A percentile compares a stretch with the other conserved stretches of the same genome.
Conservation (phyloP, 2,329 filamentous ascomycete species). For the Mariannaea elegans region DNA sequence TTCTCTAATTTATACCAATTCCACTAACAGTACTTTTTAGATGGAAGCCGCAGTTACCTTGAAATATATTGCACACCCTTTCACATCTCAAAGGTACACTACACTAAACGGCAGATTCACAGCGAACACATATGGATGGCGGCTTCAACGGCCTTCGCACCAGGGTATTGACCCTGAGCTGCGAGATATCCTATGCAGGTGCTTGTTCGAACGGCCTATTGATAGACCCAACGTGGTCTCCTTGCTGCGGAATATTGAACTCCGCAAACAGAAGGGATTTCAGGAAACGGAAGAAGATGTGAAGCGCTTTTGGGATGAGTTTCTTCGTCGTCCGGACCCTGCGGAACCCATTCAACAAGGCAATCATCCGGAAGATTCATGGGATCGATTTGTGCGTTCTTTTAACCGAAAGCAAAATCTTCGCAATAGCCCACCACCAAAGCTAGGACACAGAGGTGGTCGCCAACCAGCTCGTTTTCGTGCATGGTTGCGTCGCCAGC, state of each 20-base stretch:
- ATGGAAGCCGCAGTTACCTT: constrained; percentile 42
- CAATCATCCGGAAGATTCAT: no score
- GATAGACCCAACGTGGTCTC: constrained; percentile 37
- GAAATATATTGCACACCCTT: constrained; percentile 22
- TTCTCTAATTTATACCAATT: no score
- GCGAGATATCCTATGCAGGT: constrained; percentile 34
- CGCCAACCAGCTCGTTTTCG: no score
- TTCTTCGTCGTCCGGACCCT: no score
- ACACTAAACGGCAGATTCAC: background rate
- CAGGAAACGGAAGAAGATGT: constrained; percentile 22
- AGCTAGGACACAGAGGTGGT: no score
- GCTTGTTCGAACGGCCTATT: constrained; percentile 37
- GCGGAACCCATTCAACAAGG: no score
- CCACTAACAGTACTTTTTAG: constrained; percentile 27
- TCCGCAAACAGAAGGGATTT: constrained; percentile 33
- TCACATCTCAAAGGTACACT: constrained; percentile 10
- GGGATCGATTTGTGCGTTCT: no score
- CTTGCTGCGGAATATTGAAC: constrained; percentile 30
- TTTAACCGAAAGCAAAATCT: no score
- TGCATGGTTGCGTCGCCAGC: no score
- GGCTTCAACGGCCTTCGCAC: constrained; percentile 18
- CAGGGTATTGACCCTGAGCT: constrained; percentile 33
- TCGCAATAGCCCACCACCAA: no score
- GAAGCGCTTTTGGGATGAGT: background rate
- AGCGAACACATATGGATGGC: constrained; percentile 36